phyloP scores from a whole-genome alignment of 306 rosid species.

The Pyrus bretschneideri region DNA sequence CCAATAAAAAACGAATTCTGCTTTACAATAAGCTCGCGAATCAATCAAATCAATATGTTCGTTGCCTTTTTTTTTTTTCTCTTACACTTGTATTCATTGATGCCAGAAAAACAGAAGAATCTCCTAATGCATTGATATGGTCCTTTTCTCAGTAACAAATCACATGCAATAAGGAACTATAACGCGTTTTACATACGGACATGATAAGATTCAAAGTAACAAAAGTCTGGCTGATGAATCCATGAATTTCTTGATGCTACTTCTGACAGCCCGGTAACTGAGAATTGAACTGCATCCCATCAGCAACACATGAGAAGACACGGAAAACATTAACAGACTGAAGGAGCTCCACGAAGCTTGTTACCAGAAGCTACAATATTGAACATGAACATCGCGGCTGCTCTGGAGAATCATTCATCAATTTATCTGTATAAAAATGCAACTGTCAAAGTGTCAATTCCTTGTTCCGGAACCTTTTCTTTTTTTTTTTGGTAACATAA shows the following conservation, averaged over 20 bases:
- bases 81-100: neutral
- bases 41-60: neutral
- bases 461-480: neutral
- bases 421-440: constrained; percentile 19
- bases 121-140: neutral
- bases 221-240: neutral
- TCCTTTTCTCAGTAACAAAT: constrained; percentile 3
- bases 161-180: neutral
- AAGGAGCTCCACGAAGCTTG: neutral
- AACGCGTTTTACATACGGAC: neutral
- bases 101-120: neutral
- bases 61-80: neutral
- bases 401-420: constrained; percentile 22
- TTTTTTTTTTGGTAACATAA: neutral
- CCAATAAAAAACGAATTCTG: neutral
- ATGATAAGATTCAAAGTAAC: constrained; percentile 2
- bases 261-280: neutral
- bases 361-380: constrained; percentile 25
- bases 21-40: neutral
- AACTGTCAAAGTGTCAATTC: neutral
- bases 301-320: neutral
- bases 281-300: neutral
- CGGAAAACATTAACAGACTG: neutral
- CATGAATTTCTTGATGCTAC: constrained; percentile 9
- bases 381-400: constrained; percentile 29